Conservation (phyloP, 2,329 filamentous ascomycete species). For the Myriosclerotinia duriaeana region DNA sequence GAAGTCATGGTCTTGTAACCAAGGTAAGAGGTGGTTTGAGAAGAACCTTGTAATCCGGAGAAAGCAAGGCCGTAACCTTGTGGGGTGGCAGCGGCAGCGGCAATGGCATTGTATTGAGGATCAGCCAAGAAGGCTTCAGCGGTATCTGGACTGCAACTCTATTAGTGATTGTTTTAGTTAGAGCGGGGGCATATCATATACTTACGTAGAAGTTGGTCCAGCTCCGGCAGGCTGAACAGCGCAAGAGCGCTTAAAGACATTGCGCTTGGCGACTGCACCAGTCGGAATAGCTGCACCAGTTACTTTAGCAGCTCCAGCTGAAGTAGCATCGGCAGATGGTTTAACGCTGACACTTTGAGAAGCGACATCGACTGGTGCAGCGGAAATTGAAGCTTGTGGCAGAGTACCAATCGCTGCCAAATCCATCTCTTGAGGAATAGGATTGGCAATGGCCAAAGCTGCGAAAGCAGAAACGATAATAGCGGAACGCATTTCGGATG, state of each 20-base stretch:
- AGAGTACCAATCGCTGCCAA: slow-evolving; percentile 40
- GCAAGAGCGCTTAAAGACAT: not conserved
- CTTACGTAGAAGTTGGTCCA: slow-evolving; percentile 12
- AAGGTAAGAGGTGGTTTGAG: slow-evolving; percentile 37
- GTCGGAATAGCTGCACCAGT: not conserved
- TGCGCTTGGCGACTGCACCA: not conserved
- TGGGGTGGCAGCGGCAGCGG: slow-evolving; percentile 31
- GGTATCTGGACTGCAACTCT: slow-evolving; percentile 1
- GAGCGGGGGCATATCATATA: accelerated
- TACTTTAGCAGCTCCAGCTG: not conserved
- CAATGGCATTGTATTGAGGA: not conserved
- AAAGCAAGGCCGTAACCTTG: slow-evolving; percentile 42
- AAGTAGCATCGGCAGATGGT: not conserved
- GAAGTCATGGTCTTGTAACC: slow-evolving; percentile 36
- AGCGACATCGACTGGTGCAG: slow-evolving; percentile 36
- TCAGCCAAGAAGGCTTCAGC: slow-evolving; percentile 9
- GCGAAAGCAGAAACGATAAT: slow-evolving; percentile 31
- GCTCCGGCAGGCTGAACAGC: not conserved
- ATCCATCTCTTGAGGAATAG: slow-evolving; percentile 42
- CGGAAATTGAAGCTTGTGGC: slow-evolving; percentile 38
- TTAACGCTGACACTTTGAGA: not conserved
- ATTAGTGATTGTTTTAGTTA: not conserved
- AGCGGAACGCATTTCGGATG: slow-evolving; percentile 28
- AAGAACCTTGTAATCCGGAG: slow-evolving; percentile 38
- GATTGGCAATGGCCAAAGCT: slow-evolving; percentile 32